A percentile compares a stretch with the other conserved stretches of the same genome.
phyloP scores from a whole-genome alignment of 2,329 filamentous ascomycete genomes.

The Colletotrichum sp. region DNA sequence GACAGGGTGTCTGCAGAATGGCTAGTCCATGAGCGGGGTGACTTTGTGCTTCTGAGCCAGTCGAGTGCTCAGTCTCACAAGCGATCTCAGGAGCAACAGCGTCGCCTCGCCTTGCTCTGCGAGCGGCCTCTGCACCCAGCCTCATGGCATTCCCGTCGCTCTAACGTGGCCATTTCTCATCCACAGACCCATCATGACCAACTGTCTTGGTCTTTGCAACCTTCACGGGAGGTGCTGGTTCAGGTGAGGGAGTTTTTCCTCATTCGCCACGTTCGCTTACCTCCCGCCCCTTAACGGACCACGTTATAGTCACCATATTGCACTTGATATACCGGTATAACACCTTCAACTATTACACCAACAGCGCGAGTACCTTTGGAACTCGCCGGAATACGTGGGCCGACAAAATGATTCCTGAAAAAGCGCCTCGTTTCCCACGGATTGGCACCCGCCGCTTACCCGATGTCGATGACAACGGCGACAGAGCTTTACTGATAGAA shows the following conservation, averaged over 20 bases:
- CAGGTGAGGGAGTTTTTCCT: background rate
- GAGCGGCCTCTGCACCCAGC: background rate
- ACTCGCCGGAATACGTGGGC: background rate
- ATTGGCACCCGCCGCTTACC: conserved; percentile 17
- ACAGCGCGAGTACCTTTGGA: background rate
- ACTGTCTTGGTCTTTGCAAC: background rate
- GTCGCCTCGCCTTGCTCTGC: background rate
- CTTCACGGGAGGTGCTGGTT: background rate
- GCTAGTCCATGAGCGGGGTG: background rate
- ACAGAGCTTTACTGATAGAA: background rate
- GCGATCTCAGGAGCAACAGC: background rate
- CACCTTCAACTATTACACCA: background rate
- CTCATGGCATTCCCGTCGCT: background rate
- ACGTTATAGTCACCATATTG: conserved; percentile 8
- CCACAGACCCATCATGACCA: background rate
- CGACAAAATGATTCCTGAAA: background rate
- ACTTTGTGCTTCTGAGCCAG: background rate
- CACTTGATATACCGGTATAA: conserved; percentile 10
- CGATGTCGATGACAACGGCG: background rate
- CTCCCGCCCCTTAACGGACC: background rate
- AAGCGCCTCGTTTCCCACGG: background rate
- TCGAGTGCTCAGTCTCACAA: background rate
- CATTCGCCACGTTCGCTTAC: conserved; percentile 8
- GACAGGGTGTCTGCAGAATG: background rate
- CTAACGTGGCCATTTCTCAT: background rate